These are phyloP conservation scores for Pseudopediastrum boryanum DNA, from an alignment of 139 green algal species.

Conservation along the genomic window DNA sequence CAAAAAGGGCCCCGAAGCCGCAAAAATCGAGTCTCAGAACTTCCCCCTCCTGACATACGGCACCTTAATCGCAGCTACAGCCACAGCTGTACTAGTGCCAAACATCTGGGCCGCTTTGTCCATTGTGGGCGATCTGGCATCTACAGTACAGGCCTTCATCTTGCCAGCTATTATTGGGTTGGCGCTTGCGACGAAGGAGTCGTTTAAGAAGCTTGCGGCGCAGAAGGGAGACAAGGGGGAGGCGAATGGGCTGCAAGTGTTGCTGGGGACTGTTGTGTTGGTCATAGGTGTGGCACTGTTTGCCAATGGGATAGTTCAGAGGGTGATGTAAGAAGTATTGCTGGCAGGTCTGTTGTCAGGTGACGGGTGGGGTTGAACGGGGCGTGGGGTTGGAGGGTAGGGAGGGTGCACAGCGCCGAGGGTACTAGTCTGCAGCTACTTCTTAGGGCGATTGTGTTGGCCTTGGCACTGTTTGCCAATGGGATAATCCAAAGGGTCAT, in stretches of 20 bases:
- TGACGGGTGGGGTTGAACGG: too few relatives aligned
- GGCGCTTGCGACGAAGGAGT: constrained; percentile 14
- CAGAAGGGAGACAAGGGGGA: neutral
- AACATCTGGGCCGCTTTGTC: constrained; percentile 33
- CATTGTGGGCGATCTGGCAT: constrained; percentile 36
- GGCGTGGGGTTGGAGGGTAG: too few relatives aligned
- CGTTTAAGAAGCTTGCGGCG: too few relatives aligned
- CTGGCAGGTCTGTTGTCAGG: too few relatives aligned
- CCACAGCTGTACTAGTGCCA: constrained; percentile 33
- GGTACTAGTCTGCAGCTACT: too few relatives aligned
- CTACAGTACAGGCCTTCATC: constrained; percentile 29
- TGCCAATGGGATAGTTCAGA: constrained; percentile 34
- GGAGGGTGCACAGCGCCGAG: too few relatives aligned
- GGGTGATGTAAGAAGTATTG: too few relatives aligned
- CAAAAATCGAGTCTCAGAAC: constrained; percentile 10
- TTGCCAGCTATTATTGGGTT: constrained; percentile 26
- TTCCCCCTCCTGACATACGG: constrained; percentile 23
- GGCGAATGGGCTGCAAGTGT: neutral
- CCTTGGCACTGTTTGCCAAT: too few relatives aligned
- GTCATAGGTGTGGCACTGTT: constrained; percentile 28
- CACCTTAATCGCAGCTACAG: constrained; percentile 11
- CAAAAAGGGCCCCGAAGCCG: constrained; percentile 10
- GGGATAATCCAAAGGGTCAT: too few relatives aligned
- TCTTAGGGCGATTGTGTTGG: too few relatives aligned
- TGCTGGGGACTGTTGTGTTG: constrained; percentile 26